A percentile compares a stretch with the other conserved stretches of the same genome.
These are phyloP conservation scores for Kodamaea kaohsiungensis DNA, from an alignment of 805 yeast genomes.

Conservation along the genomic window DNA sequence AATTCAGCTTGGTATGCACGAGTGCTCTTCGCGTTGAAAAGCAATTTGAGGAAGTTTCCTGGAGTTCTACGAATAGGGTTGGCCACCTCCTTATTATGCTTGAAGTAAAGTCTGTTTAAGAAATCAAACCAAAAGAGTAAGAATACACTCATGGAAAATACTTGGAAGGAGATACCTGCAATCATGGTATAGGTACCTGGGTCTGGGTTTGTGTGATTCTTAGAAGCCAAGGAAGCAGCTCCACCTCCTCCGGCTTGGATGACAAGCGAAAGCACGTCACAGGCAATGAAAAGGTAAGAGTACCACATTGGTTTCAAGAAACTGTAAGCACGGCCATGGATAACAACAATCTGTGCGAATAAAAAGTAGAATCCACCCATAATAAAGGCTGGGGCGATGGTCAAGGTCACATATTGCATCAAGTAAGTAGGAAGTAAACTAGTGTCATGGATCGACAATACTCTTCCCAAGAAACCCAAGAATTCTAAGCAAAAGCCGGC, in stretches of 20 bases:
- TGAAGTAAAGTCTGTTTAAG: slow-evolving; percentile 33
- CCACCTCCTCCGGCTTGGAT: slow-evolving; percentile 46
- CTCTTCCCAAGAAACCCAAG: slow-evolving; percentile 40
- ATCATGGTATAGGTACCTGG: slow-evolving; percentile 41
- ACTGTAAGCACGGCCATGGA: slow-evolving; percentile 39
- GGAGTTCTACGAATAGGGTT: slow-evolving; percentile 19
- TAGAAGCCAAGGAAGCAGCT: slow-evolving; percentile 31
- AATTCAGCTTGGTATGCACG: slow-evolving; percentile 25
- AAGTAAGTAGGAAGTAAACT: slow-evolving; percentile 23
- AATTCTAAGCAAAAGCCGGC: slow-evolving; percentile 38
- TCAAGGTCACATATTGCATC: slow-evolving; percentile 36
- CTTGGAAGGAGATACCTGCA: slow-evolving; percentile 40
- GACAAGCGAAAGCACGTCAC: slow-evolving; percentile 37
- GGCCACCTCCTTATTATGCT: slow-evolving; percentile 16
- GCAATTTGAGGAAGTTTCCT: slow-evolving; percentile 28
- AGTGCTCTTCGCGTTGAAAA: slow-evolving; percentile 27
- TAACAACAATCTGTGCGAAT: slow-evolving; percentile 41
- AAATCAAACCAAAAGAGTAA: slow-evolving; percentile 38
- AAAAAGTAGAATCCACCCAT: slow-evolving; percentile 45
- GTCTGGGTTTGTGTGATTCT: slow-evolving; percentile 19
- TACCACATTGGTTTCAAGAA: slow-evolving; percentile 45
- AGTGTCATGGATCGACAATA: slow-evolving; percentile 28
- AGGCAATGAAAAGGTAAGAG: slow-evolving; percentile 40
- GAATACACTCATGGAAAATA: slow-evolving; percentile 39
- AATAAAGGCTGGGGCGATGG: slow-evolving; percentile 43